Evolutionary conservation across 129 eudicot genomes (phyloP).

Genomic region (Centrapalus pauciflorus): DNA sequence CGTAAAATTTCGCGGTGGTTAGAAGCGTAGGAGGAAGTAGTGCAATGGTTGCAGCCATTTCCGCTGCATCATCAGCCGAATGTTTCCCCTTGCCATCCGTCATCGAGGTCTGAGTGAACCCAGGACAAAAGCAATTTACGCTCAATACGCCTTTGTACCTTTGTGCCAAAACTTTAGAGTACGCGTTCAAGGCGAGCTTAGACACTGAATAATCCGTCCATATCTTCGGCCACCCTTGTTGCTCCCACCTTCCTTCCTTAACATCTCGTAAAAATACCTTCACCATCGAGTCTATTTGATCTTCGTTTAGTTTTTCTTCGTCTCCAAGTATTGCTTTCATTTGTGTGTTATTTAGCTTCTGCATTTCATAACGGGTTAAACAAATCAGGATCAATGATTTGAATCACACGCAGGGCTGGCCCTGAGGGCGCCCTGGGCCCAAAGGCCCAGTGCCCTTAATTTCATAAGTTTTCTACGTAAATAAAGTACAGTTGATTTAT

Average conservation of each 20-base stretch:
- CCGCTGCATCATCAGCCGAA: conserved; percentile 60
- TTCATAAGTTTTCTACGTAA: too few species aligned
- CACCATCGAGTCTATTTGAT: conserved; percentile 45
- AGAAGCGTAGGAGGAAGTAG: conserved; percentile 43
- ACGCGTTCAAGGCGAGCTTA: conserved; percentile 72
- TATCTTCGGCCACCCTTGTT: conserved; percentile 69
- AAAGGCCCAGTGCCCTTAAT: too few species aligned
- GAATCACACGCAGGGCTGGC: too few species aligned
- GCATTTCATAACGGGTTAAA: conserved; percentile 4
- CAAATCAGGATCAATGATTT: neutral
- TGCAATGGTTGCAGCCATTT: conserved; percentile 39
- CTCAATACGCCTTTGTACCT: conserved; percentile 34
- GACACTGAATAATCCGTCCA: conserved; percentile 95
- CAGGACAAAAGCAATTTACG: conserved; percentile 87
- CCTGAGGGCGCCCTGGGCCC: too few species aligned
- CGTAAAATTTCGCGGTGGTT: conserved; percentile 58
- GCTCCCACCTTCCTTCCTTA: conserved; percentile 52
- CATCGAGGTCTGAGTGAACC: conserved; percentile 83
- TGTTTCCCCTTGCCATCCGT: conserved; percentile 75
- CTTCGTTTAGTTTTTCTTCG: conserved; percentile 42
- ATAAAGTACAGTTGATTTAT: too few species aligned
- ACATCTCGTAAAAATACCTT: conserved; percentile 47
- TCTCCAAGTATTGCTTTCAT: conserved; percentile 44
- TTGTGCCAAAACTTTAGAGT: conserved; percentile 56
- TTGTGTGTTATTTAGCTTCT: conserved; percentile 53